Conservation (phyloP, 106 monocot genomes). For the Alisma plantagoaquatica region DNA sequence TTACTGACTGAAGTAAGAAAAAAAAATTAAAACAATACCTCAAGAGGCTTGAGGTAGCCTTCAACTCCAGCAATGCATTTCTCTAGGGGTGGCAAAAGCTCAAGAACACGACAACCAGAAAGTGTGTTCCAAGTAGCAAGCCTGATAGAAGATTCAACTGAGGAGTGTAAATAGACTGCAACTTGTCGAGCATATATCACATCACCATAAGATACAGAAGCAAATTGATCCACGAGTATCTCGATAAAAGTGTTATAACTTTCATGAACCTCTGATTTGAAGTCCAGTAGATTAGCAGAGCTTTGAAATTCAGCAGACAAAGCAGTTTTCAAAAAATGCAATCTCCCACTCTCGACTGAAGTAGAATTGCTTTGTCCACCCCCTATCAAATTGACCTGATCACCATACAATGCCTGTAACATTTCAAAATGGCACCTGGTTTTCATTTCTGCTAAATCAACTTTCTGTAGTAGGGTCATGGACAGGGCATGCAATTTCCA, state of each 20-base stretch:
- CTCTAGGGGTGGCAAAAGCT: constrained; percentile 61
- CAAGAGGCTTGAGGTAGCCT: constrained; percentile 74
- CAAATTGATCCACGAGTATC: constrained; percentile 80
- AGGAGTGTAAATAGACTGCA: constrained; percentile 63
- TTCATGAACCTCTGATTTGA: constrained; percentile 54
- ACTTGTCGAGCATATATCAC: constrained; percentile 71
- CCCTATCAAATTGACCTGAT: too few species aligned
- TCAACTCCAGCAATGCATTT: constrained; percentile 48
- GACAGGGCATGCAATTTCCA: constrained; percentile 93
- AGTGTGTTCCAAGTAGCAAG: constrained; percentile 76
- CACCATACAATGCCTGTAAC: constrained; percentile 81
- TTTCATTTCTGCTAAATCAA: constrained; percentile 54
- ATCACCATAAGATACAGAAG: constrained; percentile 88
- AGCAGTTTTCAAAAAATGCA: too few species aligned
- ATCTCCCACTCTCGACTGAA: too few species aligned
- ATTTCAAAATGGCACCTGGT: constrained; percentile 51
- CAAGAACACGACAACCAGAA: constrained; percentile 55
- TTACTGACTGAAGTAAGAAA: too few species aligned
- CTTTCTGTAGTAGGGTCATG: constrained; percentile 34
- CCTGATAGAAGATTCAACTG: constrained; percentile 44
- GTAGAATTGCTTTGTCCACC: too few species aligned
- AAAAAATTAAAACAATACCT: too few species aligned
- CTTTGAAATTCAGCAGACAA: too few species aligned
- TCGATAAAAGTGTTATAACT: constrained; percentile 84
- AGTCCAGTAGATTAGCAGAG: constrained; percentile 52